These are phyloP conservation scores for Trypanosoma boissoni DNA, from an alignment of 208 protist genomes.

Conservation along the genomic window DNA sequence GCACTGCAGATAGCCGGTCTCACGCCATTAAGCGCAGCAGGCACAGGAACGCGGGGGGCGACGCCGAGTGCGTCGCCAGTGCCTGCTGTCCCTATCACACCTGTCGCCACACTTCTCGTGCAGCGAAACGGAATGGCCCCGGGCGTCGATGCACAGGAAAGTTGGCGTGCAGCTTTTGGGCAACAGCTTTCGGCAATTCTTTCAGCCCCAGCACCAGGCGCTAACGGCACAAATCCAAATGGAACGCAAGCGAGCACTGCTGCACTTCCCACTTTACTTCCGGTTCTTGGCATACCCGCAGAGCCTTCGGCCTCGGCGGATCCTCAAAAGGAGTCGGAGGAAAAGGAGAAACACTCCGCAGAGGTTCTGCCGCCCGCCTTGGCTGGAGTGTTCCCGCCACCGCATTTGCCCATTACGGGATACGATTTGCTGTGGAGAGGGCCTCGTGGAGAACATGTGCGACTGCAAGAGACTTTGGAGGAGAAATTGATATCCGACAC, in stretches of 20 bases:
- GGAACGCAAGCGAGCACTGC: not conserved
- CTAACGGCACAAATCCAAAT: not conserved
- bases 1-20: not conserved
- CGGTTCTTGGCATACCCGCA: too few species aligned
- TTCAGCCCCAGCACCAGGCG: too few species aligned
- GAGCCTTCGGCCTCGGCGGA: not conserved
- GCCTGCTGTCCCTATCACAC: not conserved
- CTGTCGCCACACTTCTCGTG: not conserved
- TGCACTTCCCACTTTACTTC: not conserved
- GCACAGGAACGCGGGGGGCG: not conserved
- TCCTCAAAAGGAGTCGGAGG: not conserved
- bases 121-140: not conserved
- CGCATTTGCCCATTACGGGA: constrained; percentile 22
- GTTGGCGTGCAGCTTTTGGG: not conserved
- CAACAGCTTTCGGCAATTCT: not conserved
- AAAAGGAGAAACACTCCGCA: not conserved
- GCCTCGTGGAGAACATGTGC: constrained; percentile 34
- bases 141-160: not conserved
- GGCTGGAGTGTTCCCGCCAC: constrained; percentile 13
- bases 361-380: constrained; percentile 8
- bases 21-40: not conserved
- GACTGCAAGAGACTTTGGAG: constrained; percentile 45
- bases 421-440: constrained; percentile 62
- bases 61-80: not conserved
- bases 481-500: constrained; percentile 20